These are phyloP conservation scores for Odontarrhena argentea DNA, from an alignment of 345 rosid genomes.

Conservation along the genomic window DNA sequence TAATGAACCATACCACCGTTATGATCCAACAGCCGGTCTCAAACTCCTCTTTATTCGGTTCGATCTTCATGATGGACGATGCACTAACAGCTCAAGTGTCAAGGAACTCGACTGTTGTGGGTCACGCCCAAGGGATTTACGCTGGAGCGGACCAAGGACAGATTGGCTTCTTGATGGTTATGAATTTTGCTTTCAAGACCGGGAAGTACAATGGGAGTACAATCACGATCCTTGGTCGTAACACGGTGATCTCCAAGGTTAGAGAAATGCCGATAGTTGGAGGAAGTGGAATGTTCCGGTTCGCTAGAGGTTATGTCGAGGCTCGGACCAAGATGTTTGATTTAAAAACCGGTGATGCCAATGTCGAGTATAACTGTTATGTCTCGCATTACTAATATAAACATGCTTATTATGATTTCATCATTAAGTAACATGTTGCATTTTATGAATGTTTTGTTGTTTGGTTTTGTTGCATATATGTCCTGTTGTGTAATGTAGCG, in stretches of 20 bases:
- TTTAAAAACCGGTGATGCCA: conserved; percentile 38
- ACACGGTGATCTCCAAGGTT: conserved; percentile 42
- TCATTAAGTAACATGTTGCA: too few relatives aligned
- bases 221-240: conserved; percentile 58
- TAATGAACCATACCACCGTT: conserved; percentile 45
- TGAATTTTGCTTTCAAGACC: conserved; percentile 55
- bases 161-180: conserved; percentile 50
- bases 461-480: too few relatives aligned
- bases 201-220: conserved; percentile 42
- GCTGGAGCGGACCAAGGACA: conserved; percentile 48
- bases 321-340: conserved; percentile 45
- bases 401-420: too few relatives aligned
- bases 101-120: conserved; percentile 54
- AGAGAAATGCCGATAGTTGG: conserved; percentile 71
- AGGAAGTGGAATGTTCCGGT: conserved; percentile 66
- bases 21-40: conserved; percentile 35
- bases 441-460: too few relatives aligned
- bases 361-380: conserved; percentile 46
- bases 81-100: conserved; percentile 54
- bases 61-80: conserved; percentile 56
- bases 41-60: conserved; percentile 46
- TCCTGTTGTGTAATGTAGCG: too few relatives aligned
- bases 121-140: conserved; percentile 65
- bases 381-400: conserved; percentile 49
- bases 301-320: conserved; percentile 63